Evolutionary conservation across 139 green algal genomes (phyloP), one percentile per base, ranked within the genome.

Genomic region (Chlorella vulgaris): DNA sequence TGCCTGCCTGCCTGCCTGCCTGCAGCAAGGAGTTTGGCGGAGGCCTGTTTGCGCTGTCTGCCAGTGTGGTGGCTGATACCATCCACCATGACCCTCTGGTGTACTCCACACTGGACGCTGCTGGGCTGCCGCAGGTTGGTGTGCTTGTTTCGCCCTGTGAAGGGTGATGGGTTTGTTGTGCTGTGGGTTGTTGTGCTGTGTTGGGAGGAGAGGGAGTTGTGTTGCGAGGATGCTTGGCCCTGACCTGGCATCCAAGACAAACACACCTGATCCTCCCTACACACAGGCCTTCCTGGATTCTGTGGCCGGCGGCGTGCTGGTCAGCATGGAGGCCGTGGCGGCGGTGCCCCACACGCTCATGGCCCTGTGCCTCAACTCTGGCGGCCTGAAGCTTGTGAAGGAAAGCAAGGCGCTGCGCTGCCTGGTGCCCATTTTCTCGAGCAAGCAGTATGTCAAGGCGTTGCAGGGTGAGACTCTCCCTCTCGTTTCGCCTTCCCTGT

Each of bases 61-160:
- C 94, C 26, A 90, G 86, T 7, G 89, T 98, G n/a, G 88, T 97
- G 63, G 91, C 89, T 0, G 95, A 98, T 81, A 85, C 96, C 15
- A 92, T 99, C 38, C 93, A 99, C 86, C 90, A 98, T 51, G 96
- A 99, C 83, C 96, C 96, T 15, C 92, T 95, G 74, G 89, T 88
- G 74, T 99, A 92, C 86, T 76, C 86, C 8, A 68, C 80, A 10
- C 85, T 82, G 62, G 76, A 82, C 18, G 89, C 89, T 42, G 91
- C 88, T 8, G 94, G 94, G 0, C 83, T 98, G 74, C 76, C 76
- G 3, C 36, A 79, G 73, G 73, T 79, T 35, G 1, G 51, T 31
- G 47, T 28, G 7, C 22, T 66, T n/a, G n/a, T n/a, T n/a, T n/a
- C n/a, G n/a, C n/a, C n/a, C n/a, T n/a, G n/a, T n/a, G n/a, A n/a